phyloP scores from a whole-genome alignment of 202 grass and related monocot genomes.

The Zoysia matrella region DNA sequence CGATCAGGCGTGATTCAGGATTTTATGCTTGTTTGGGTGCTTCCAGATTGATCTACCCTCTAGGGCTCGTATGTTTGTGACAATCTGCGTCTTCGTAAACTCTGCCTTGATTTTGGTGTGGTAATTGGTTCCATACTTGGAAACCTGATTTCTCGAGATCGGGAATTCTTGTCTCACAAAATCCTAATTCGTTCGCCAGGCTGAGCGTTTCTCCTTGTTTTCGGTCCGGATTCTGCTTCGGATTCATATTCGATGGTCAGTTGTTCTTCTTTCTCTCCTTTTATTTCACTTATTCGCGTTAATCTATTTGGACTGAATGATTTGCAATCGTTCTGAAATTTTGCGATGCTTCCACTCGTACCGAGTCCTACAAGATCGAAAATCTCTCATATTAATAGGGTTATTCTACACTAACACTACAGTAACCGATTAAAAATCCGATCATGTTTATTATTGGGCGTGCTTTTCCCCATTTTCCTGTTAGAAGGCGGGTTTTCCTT shows the following conservation, averaged over 20 bases:
- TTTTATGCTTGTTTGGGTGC: not conserved
- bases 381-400: too few species aligned
- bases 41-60: not conserved
- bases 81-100: not conserved
- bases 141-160: constrained; percentile 43
- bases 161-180: not conserved
- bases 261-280: not conserved
- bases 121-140: constrained; percentile 6
- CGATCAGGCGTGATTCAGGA: not conserved
- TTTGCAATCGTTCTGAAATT: not conserved
- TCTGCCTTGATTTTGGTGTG: not conserved
- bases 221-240: not conserved
- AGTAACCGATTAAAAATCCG: not conserved
- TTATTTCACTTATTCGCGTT: not conserved
- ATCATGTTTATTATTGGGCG: not conserved
- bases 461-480: not conserved
- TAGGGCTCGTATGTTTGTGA: not conserved
- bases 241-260: constrained; percentile 43
- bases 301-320: not conserved
- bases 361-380: too few species aligned
- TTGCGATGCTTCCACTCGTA: not conserved
- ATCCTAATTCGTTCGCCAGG: not conserved
- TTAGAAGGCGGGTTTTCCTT: not conserved
- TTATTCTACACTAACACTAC: too few species aligned
- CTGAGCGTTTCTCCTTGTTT: not conserved